These are phyloP conservation scores for Naganishia vaughanmartiniae DNA, from an alignment of 768 basidiomycete species.

Conservation along the genomic window DNA sequence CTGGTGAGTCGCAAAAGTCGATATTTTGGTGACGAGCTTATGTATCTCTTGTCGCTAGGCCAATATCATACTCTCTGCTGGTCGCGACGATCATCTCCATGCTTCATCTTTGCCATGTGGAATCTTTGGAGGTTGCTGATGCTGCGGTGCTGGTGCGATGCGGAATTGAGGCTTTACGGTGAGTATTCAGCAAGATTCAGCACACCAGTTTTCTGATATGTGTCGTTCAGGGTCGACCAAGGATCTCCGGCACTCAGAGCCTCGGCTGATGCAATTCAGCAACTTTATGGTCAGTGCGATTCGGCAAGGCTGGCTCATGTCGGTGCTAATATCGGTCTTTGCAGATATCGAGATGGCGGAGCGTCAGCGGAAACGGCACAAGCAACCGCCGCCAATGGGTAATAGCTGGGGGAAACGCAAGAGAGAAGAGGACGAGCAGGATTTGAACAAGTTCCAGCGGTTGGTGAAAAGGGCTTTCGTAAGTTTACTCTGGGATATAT, in stretches of 20 bases:
- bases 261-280: conserved; percentile 11
- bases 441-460: conserved; percentile 18
- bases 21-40: background rate
- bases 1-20: background rate
- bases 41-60: background rate
- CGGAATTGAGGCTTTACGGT: conserved; percentile 17
- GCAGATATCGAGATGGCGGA: conserved; percentile 14
- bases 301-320: background rate
- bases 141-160: conserved; percentile 7
- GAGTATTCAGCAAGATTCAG: background rate
- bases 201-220: background rate
- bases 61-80: conserved; percentile 7
- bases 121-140: conserved; percentile 5
- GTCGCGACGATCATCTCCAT: conserved; percentile 8
- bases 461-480: conserved; percentile 20
- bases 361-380: background rate
- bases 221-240: background rate
- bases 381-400: conserved; percentile 13
- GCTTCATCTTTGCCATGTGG: conserved; percentile 14
- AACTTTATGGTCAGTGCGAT: conserved; percentile 11
- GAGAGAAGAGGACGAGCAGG: conserved; percentile 13
- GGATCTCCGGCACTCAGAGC: conserved; percentile 1
- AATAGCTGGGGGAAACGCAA: conserved; percentile 13
- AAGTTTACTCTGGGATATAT: background rate
- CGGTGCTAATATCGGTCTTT: background rate